Evolutionary conservation across 192 early-diverging fungal species (phyloP).

Genomic region (Haplosporangium gracile): DNA sequence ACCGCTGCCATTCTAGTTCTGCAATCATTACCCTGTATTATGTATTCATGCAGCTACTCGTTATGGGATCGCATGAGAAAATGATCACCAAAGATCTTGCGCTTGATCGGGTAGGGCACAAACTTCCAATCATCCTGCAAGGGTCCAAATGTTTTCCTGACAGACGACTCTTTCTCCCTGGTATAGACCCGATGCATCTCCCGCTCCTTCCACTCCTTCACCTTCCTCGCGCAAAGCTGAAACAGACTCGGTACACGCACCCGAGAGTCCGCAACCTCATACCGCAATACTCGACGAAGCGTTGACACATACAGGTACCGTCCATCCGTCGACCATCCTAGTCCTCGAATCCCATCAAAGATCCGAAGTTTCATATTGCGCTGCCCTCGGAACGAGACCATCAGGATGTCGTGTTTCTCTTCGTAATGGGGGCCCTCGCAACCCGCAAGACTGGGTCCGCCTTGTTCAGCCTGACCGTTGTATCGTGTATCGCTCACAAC

Average conservation of each 20-base stretch:
- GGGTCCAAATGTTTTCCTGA: conserved; percentile 10
- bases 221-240: conserved; percentile 40
- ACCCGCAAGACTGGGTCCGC: not conserved
- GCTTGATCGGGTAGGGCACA: conserved; percentile 38
- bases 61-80: conserved; percentile 32
- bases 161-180: not conserved
- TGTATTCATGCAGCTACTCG: not conserved
- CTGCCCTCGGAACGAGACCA: conserved; percentile 65
- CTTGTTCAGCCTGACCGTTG: not conserved
- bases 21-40: too few species aligned
- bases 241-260: conserved; percentile 42
- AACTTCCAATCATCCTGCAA: conserved; percentile 29
- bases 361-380: conserved; percentile 56
- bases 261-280: conserved; percentile 45
- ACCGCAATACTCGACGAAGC: conserved; percentile 57
- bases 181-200: conserved; percentile 6
- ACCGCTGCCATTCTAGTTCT: too few species aligned
- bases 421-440: conserved; percentile 37
- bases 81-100: conserved; percentile 37
- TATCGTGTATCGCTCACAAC: conserved; percentile 9
- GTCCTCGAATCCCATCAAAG: conserved; percentile 61
- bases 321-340: conserved; percentile 62
- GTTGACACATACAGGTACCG: conserved; percentile 62
- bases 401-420: conserved; percentile 64
- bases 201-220: conserved; percentile 53